These are phyloP conservation scores for Plenodomus lindquistii DNA, from an alignment of 2,329 filamentous ascomycete genomes.

Conservation along the genomic window DNA sequence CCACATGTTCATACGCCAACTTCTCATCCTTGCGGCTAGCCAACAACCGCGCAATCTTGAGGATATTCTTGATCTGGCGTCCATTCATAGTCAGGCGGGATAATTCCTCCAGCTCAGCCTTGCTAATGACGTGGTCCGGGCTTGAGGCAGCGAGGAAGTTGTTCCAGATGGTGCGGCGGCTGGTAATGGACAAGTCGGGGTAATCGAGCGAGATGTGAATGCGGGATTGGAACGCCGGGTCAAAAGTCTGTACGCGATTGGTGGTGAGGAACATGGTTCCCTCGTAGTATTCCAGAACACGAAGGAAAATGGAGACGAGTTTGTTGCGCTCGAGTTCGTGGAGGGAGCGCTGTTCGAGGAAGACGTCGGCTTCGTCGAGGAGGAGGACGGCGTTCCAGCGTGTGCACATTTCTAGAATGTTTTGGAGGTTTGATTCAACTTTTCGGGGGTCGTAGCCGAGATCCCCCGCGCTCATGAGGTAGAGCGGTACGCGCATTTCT, in stretches of 20 bases:
- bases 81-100: slow-evolving; percentile 52
- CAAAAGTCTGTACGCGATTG: slow-evolving; percentile 39
- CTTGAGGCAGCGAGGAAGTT: slow-evolving; percentile 41
- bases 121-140: slow-evolving; percentile 19
- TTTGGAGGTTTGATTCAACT: slow-evolving; percentile 75
- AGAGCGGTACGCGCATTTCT: slow-evolving; percentile 45
- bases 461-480: slow-evolving; percentile 80
- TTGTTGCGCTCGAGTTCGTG: slow-evolving; percentile 42
- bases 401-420: slow-evolving; percentile 81
- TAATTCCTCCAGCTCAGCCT: slow-evolving; percentile 33
- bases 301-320: slow-evolving; percentile 45
- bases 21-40: slow-evolving; percentile 32
- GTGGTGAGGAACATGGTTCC: slow-evolving; percentile 43
- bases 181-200: slow-evolving; percentile 25
- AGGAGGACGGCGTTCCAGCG: slow-evolving; percentile 62
- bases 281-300: slow-evolving; percentile 40
- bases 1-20: slow-evolving; percentile 34
- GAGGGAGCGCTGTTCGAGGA: slow-evolving; percentile 54
- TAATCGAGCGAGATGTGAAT: slow-evolving; percentile 40
- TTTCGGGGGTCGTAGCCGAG: slow-evolving; percentile 59
- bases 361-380: slow-evolving; percentile 71
- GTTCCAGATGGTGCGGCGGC: slow-evolving; percentile 43
- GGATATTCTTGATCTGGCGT: slow-evolving; percentile 56
- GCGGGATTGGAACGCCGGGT: slow-evolving; percentile 35
- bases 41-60: slow-evolving; percentile 36